Evolutionary conservation across 108 stramenopile species (phyloP).

Genomic region (Fistulifera pelliculosa): DNA sequence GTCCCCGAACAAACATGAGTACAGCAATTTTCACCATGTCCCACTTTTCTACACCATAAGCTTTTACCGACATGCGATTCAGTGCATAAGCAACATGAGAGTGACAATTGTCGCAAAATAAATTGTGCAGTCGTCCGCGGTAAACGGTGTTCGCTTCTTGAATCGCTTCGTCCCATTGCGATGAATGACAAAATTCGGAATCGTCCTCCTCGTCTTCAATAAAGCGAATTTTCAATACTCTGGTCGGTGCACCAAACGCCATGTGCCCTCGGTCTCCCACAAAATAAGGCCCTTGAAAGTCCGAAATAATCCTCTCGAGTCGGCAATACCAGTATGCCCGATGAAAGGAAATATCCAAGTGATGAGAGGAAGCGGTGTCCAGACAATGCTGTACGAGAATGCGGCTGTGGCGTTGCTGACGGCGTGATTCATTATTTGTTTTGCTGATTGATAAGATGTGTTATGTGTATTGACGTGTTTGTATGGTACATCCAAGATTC

Average conservation of each 20-base stretch:
- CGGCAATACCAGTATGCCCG: constrained; percentile 94
- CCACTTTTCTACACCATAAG: constrained; percentile 64
- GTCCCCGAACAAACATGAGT: constrained; percentile 80
- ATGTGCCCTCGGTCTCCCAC: constrained; percentile 76
- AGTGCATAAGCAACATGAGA: constrained; percentile 91
- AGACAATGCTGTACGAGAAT: constrained; percentile 60
- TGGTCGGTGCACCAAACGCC: constrained; percentile 67
- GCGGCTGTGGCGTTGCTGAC: too few species aligned
- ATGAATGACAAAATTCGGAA: constrained; percentile 27
- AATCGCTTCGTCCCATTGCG: constrained; percentile 80
- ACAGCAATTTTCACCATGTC: constrained; percentile 93
- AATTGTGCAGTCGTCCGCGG: constrained; percentile 87
- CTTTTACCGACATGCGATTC: constrained; percentile 60
- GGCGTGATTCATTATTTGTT: neutral
- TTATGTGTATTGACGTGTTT: too few species aligned
- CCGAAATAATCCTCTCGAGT: constrained; percentile 72
- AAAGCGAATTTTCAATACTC: constrained; percentile 42
- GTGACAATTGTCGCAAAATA: constrained; percentile 88
- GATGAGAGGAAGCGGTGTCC: constrained; percentile 87
- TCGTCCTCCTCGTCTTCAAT: constrained; percentile 20
- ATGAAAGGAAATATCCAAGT: constrained; percentile 89
- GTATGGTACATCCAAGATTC: too few species aligned
- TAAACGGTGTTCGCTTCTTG: constrained; percentile 79
- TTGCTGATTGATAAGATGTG: too few species aligned
- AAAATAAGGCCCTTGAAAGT: constrained; percentile 92